Base-by-base conservation (phyloP, 1,284 basidiomycete genomes). In the Leccinum pallidistipes region DNA sequence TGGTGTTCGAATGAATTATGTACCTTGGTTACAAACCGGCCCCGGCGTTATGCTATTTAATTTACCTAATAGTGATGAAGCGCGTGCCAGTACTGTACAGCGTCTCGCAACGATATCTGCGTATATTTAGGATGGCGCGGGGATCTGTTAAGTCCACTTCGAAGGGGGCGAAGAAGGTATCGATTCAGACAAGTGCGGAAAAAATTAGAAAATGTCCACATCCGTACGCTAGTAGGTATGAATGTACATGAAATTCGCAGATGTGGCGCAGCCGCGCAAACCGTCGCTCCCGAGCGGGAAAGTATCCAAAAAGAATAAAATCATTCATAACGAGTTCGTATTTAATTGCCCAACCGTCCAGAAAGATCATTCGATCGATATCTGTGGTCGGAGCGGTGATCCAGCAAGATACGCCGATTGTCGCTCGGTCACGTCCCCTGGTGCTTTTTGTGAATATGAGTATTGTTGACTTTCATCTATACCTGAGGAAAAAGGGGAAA, bases 391-490 rank as follows among this genome's bases (percentile, higher is more conserved):
- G 47, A 82, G 74, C 18, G 73, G 71, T 47, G 45, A 8, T 21
- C 45, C 45, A 47, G 45, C 45, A 21, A 47, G 12, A 24, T 47
- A 47, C 5, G 71, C 53, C 10, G 78, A 74, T 64, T 80, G 76
- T 45, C 77, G 78, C 69, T 85, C 76, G 56, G 72, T 70, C 78
- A 81, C 84, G 59, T 77, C 79, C 59, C 79, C 80, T 77, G 79
- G 66, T 58, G 76, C 71, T 66, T 71, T 73, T 62, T 71, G 69
- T 56, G 74, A 65, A 64, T 73, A 70, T 76, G 74, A 79, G 74
- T 82, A 80, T 67, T 77, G 80, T 56, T 79, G 80, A 62, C 78
- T 79, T 61, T 74, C 76, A 62, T 81, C 79, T 58, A 86, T 73
- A 71, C 81, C 86, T 88, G 63, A 70, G 60, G 58, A 11, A 45